These are phyloP conservation scores for Umbelopsis vinacea DNA, from an alignment of 192 early-diverging fungal genomes.

Conservation along the genomic window DNA sequence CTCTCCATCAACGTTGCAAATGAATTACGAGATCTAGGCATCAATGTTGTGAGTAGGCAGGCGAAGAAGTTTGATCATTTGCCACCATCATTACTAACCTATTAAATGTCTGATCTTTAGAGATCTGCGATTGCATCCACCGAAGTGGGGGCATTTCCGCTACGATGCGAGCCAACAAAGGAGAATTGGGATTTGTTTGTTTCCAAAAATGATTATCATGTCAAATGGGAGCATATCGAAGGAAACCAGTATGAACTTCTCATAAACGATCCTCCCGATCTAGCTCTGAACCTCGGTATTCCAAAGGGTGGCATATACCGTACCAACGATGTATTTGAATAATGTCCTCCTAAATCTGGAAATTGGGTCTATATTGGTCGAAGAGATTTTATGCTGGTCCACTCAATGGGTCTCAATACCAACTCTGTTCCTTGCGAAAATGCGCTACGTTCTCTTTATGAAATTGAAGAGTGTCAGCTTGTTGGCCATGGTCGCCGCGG, in stretches of 20 bases:
- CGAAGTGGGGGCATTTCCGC: background rate
- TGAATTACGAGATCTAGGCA: background rate
- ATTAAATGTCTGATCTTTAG: background rate
- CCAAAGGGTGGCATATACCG: background rate
- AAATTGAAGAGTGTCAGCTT: constrained; percentile 5
- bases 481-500: constrained; percentile 7
- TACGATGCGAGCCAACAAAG: background rate
- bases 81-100: background rate
- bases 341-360: background rate
- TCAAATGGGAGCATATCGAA: constrained; percentile 7
- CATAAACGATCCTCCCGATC: background rate
- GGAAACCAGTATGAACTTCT: constrained; percentile 5
- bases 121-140: background rate
- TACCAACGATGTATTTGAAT: constrained; percentile 15
- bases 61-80: background rate
- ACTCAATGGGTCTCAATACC: constrained; percentile 4
- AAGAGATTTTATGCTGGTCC: constrained; percentile 5
- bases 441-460: background rate
- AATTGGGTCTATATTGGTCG: constrained; percentile 1
- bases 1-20: background rate
- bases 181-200: constrained; percentile 9
- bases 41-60: constrained; percentile 1
- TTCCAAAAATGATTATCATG: background rate
- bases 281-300: constrained; percentile 1
- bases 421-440: constrained; percentile 6